Evolutionary conservation across 768 basidiomycete species (phyloP).

Genomic region (Boletus coccyginus): DNA sequence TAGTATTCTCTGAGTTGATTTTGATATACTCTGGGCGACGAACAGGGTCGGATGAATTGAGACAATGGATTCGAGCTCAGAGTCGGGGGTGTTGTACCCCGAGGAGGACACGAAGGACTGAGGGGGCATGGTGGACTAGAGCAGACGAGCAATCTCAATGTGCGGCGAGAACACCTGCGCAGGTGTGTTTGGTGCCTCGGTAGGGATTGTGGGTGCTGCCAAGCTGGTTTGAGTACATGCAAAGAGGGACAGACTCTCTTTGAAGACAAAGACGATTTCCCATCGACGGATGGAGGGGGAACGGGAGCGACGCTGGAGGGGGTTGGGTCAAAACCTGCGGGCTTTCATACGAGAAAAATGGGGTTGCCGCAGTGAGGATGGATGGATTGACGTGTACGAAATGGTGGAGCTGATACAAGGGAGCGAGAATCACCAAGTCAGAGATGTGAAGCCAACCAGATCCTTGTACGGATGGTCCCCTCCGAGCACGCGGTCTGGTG

Average conservation of each 20-base stretch:
- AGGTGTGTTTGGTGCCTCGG: conserved; percentile 84
- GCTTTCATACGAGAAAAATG: conserved; percentile 30
- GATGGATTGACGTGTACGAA: not conserved
- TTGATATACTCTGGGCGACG: conserved; percentile 74
- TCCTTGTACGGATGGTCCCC: too few relatives aligned
- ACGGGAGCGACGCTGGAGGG: not conserved
- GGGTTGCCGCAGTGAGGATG: conserved; percentile 6
- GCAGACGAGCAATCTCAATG: conserved; percentile 34
- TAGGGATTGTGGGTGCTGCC: conserved; percentile 85
- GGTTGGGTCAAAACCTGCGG: not conserved
- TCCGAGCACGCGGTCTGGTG: conserved; percentile 64
- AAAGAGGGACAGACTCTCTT: conserved; percentile 43
- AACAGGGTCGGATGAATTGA: conserved; percentile 81
- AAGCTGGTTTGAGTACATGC: conserved; percentile 96
- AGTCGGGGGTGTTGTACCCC: conserved; percentile 71
- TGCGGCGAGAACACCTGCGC: conserved; percentile 60
- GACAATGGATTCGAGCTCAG: conserved; percentile 64
- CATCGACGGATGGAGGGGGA: not conserved
- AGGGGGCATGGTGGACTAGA: conserved; percentile 47
- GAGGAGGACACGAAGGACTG: conserved; percentile 46
- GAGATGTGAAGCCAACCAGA: too few relatives aligned
- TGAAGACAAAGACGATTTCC: conserved; percentile 9
- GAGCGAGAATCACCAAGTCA: conserved; percentile 16
- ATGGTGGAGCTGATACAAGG: conserved; percentile 2
- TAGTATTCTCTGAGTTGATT: conserved; percentile 78